phyloP scores from a whole-genome alignment of 148 eudicot species.

The Silene uniflora region DNA sequence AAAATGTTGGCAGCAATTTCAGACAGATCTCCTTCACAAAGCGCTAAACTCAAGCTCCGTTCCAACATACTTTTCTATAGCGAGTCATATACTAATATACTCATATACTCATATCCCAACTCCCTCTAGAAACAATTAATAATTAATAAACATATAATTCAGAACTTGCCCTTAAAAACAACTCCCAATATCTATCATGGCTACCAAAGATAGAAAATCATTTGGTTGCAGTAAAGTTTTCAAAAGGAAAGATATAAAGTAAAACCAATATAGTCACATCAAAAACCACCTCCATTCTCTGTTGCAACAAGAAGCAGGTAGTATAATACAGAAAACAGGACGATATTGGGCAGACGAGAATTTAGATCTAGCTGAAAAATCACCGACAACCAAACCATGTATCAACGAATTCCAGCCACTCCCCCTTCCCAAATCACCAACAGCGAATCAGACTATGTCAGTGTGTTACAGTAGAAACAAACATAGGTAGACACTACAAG shows the following conservation, averaged over 20 bases:
- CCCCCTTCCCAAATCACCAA: too few relatives aligned
- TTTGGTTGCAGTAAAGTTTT: background rate
- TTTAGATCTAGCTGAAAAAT: too few relatives aligned
- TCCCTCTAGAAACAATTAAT: too few relatives aligned
- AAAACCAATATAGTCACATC: background rate
- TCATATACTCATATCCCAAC: too few relatives aligned
- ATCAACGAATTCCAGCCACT: too few relatives aligned
- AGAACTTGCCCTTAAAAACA: too few relatives aligned
- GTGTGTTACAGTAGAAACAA: background rate
- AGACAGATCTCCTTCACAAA: background rate
- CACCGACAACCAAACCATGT: background rate
- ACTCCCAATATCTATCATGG: too few relatives aligned
- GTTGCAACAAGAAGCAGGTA: background rate
- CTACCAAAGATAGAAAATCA: background rate
- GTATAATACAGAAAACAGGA: background rate
- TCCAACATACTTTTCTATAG: background rate
- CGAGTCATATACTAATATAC: background rate
- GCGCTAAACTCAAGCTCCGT: background rate
- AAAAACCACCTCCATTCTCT: background rate
- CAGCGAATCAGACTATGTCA: background rate
- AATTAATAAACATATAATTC: too few relatives aligned
- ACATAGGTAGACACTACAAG: background rate
- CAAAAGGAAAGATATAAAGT: background rate
- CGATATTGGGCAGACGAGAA: background rate
- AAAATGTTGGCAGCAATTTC: background rate